A percentile compares a stretch with the other conserved stretches of the same genome.
Conservation (phyloP, 257 asterid genomes). For the Catharanthus roseus region DNA sequence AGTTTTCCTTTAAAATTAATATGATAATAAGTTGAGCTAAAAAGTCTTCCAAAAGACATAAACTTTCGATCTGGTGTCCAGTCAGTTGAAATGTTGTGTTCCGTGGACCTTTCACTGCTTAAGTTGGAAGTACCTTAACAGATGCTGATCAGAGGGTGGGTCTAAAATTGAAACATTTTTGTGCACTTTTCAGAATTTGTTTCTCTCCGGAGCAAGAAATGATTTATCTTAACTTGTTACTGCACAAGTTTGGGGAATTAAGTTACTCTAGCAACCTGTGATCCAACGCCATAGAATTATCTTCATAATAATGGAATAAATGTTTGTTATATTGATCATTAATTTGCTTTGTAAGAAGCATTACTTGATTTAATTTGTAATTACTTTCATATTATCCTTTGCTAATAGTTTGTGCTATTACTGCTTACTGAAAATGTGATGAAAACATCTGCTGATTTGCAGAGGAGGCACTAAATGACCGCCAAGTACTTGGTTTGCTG, state of each 20-base stretch:
- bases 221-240: background rate
- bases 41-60: background rate
- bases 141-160: background rate
- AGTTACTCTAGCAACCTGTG: background rate
- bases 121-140: background rate
- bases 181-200: background rate
- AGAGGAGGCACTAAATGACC: conserved; percentile 11
- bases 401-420: background rate
- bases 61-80: background rate
- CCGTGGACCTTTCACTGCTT: background rate
- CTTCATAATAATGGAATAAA: background rate
- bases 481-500: background rate
- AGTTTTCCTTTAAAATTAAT: background rate
- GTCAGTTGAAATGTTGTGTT: background rate
- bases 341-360: background rate
- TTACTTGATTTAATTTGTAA: background rate
- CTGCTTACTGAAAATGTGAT: background rate
- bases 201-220: background rate
- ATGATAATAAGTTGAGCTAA: conserved; percentile 8
- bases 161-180: background rate
- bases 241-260: background rate
- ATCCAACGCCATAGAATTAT: background rate
- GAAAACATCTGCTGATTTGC: background rate
- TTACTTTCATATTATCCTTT: background rate
- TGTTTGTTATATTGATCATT: background rate